Evolutionary conservation across 106 monocot species (phyloP), one percentile per base, ranked within the genome.

Genomic region (Allium fistulosum): DNA sequence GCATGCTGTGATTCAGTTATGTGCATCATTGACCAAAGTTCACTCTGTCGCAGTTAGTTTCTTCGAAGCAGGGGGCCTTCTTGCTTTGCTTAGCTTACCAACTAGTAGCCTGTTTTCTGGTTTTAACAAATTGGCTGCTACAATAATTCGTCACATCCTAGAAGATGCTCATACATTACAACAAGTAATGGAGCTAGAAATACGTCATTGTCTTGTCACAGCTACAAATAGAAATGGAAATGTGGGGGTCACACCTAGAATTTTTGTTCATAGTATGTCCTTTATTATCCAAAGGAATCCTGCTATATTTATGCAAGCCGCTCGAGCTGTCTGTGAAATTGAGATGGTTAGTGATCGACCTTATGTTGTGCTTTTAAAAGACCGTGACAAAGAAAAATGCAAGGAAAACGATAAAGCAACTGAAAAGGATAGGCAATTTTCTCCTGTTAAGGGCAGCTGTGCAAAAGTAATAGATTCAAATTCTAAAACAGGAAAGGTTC

Each of bases 171-270:
- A 93, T 60, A 99, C 99, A 49, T 87, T 99, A 55, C 99, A 99
- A 74, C 99, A 99, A 72, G 90, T 90, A 26, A 99, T 99, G 99
- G 99, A 99, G 72, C 75, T 87, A 71, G 99, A 99, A 73, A 99
- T 99, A 63, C 84, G 93, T 3, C 93, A 93, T 58, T 87, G 80
- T 77, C 87, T 99, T 53, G 14, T 87, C 10, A 76, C 93, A 53
- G 81, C 84, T 49, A 50, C 93, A 63, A 87, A 69, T 71, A 85
- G 99, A 69, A 86, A 93, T 78, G 80, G 84, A 65, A 99, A 83
- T 85, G 76, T 82, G 53, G 79, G 93, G 66, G 77, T 93, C 55
- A 83, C 87, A 5, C 82, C 90, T 13, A 82, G 85, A 7, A 99
- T 72, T 74, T 99, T 99, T 85, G 83, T 99, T 49, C 93, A 99